Conservation (phyloP, 768 basidiomycete genomes). For the Rubroboletus pulcherrimus region DNA sequence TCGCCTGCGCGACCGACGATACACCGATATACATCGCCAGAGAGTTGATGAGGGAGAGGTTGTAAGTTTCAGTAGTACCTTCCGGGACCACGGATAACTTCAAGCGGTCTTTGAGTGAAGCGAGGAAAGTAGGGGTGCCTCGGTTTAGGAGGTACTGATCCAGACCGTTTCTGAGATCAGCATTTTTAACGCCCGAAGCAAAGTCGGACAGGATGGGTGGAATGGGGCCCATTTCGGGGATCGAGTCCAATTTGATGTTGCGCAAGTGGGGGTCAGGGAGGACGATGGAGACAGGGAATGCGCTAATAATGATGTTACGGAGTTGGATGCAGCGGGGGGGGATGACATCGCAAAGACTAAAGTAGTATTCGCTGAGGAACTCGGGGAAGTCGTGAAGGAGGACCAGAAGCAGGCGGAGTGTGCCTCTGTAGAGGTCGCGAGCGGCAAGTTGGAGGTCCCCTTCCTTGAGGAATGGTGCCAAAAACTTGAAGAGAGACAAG, state of each 20-base stretch:
- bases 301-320: constrained; percentile 93
- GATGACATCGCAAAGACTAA: constrained; percentile 90
- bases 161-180: constrained; percentile 73
- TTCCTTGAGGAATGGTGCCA: constrained; percentile 84
- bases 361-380: constrained; percentile 95
- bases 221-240: constrained; percentile 89
- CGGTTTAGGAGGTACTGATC: constrained; percentile 84
- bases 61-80: constrained; percentile 61
- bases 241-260: constrained; percentile 65
- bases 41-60: constrained; percentile 86
- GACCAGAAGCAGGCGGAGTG: constrained; percentile 86
- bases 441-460: constrained; percentile 77
- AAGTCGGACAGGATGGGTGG: constrained; percentile 93
- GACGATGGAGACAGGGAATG: constrained; percentile 78
- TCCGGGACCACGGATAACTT: constrained; percentile 47
- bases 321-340: constrained; percentile 93
- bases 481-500: constrained; percentile 91
- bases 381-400: constrained; percentile 99
- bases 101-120: constrained; percentile 78
- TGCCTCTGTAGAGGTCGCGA: constrained; percentile 85
- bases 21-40: constrained; percentile 97
- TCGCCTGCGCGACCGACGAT: constrained; percentile 84
- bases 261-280: constrained; percentile 87
- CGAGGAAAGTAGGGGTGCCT: constrained; percentile 64
- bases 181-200: constrained; percentile 72